Base-by-base conservation (phyloP, 345 rosid genomes). In the Cardamine resedifolia region DNA sequence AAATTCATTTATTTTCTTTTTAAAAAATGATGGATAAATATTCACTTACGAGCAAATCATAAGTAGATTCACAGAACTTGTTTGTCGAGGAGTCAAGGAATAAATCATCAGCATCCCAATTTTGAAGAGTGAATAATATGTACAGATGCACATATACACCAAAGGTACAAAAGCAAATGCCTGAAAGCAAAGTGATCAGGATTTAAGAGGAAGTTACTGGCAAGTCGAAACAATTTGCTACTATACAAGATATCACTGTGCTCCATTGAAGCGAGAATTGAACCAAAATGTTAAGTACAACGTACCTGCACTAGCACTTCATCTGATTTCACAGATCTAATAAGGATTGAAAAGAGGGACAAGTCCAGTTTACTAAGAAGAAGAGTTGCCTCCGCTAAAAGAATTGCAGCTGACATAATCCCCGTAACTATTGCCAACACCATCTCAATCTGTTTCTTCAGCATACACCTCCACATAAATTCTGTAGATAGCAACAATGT, bases 61-160 rank as follows among this genome's bases (percentile, higher is more conserved):
- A 59, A 96, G 91, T 87, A 96, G 83, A 81, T 87, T 89, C 61
- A 96, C 99, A 49, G 99, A 86, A 76, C 98, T 92, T 39, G 99
- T 96, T 83, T 90, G 98, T 53, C 96, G 83, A 3, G 97, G 97
- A 49, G 99, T 96, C 45, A 96, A 81, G 28, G 99, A 96, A 87
- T 96, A 96, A 68, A 96, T 90, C 99, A 92, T 90, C 72, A 92
- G 80, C 99, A 90, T 96, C 61, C 99, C 99, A 72, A 88, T 68
- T 79, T 92, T 96, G 82, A 92, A 90, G 80, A 92, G 85, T 49
- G 99, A 96, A 77, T 90, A 96, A 69, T 92, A 92, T 45, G 99
- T 96, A 83, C 98, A 92, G 47, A 96, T 56, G 79, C 99, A 90
- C 99, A 96, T 92, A 85, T 96, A 96, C 90, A 92, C 88, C 82